Evolutionary conservation across 768 basidiomycete species (phyloP).

Genomic region (Cubamyces sp.): DNA sequence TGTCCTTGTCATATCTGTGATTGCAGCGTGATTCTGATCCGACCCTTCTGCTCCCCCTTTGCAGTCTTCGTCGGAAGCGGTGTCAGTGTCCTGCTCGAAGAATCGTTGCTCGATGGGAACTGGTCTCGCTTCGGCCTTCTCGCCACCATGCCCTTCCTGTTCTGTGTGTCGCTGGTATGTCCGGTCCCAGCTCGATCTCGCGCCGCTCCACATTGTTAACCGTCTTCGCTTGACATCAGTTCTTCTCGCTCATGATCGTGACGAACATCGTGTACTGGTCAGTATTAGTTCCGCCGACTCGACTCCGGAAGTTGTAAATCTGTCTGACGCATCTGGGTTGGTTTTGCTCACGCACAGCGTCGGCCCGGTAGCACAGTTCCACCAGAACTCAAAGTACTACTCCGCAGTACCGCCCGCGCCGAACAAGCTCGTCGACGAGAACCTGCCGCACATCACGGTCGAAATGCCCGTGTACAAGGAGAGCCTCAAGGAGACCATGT

Average conservation of each 20-base stretch:
- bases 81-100: conserved; percentile 57
- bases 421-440: conserved; percentile 64
- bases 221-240: conserved; percentile 44
- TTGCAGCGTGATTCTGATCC: background rate
- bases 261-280: conserved; percentile 69
- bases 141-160: conserved; percentile 66
- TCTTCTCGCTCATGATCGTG: conserved; percentile 74
- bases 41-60: background rate
- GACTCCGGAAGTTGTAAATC: background rate
- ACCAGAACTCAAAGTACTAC: conserved; percentile 85
- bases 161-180: conserved; percentile 76
- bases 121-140: conserved; percentile 69
- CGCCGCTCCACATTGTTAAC: background rate
- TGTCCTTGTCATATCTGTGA: background rate
- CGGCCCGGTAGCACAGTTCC: conserved; percentile 84
- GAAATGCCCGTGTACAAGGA: conserved; percentile 92
- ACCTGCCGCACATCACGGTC: conserved; percentile 75
- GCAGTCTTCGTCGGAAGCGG: conserved; percentile 75
- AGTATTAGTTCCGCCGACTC: conserved; percentile 29
- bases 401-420: conserved; percentile 66
- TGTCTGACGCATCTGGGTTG: conserved; percentile 5
- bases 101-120: conserved; percentile 67
- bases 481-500: conserved; percentile 82
- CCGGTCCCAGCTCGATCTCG: background rate
- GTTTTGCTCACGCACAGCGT: conserved; percentile 44